Conservation (phyloP, 2,329 filamentous ascomycete genomes). For the Macrophomina pseudophaseolina region DNA sequence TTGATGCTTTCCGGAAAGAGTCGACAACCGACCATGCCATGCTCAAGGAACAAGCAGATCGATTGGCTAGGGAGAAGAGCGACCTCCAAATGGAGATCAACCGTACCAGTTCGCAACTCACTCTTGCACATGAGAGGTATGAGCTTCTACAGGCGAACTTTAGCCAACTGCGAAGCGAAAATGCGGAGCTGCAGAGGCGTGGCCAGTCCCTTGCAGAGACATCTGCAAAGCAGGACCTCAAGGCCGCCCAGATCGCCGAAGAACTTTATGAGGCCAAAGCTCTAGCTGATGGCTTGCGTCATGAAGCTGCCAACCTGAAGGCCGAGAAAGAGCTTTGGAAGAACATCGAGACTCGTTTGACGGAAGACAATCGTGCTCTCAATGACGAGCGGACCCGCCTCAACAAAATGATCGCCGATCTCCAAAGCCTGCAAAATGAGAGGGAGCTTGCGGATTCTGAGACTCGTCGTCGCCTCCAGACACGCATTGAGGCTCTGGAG, state of each 20-base stretch:
- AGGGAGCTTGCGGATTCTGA: conserved; percentile 85
- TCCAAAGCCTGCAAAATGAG: conserved; percentile 91
- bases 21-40: conserved; percentile 80
- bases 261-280: conserved; percentile 87
- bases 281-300: conserved; percentile 82
- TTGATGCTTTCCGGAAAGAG: conserved; percentile 88
- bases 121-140: conserved; percentile 80
- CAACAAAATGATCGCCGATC: conserved; percentile 79
- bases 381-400: conserved; percentile 84
- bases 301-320: conserved; percentile 90
- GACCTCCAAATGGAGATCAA: conserved; percentile 82
- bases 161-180: conserved; percentile 80
- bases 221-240: conserved; percentile 86
- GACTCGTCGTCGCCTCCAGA: conserved; percentile 76
- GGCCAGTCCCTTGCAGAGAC: conserved; percentile 77
- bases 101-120: conserved; percentile 78
- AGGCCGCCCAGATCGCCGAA: conserved; percentile 88
- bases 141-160: conserved; percentile 92
- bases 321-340: conserved; percentile 96
- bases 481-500: conserved; percentile 78
- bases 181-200: conserved; percentile 83
- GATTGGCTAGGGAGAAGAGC: conserved; percentile 80
- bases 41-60: conserved; percentile 83
- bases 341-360: conserved; percentile 85
- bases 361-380: conserved; percentile 84